These are phyloP conservation scores for Saturnispora quitensis DNA, from an alignment of 805 yeast species.

Conservation along the genomic window DNA sequence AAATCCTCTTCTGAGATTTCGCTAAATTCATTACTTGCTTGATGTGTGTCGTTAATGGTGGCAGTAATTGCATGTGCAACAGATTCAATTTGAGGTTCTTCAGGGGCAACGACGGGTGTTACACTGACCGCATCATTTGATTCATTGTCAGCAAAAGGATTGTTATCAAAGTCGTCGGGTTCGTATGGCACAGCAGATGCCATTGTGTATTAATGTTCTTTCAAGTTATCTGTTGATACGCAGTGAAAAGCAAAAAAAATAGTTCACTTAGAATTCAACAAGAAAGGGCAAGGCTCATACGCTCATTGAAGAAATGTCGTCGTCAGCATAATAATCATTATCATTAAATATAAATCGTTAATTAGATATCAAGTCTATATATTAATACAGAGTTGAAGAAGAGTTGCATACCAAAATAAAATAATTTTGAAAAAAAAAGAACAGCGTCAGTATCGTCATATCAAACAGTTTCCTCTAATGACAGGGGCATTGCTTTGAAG, in stretches of 20 bases:
- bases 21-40: not conserved
- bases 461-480: not conserved
- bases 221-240: not conserved
- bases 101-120: not conserved
- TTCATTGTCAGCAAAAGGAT: slow-evolving; percentile 48
- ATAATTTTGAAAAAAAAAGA: not conserved
- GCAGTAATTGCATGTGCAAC: not conserved
- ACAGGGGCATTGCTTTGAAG: slow-evolving; percentile 25
- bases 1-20: slow-evolving; percentile 34
- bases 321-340: not conserved
- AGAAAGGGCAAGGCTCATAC: not conserved
- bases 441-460: not conserved
- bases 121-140: not conserved
- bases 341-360: not conserved
- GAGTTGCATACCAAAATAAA: not conserved
- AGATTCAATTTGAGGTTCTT: not conserved
- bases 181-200: slow-evolving; percentile 31
- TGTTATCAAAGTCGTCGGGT: slow-evolving; percentile 49
- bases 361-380: not conserved
- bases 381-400: not conserved
- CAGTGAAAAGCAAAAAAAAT: not conserved
- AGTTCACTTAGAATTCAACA: not conserved
- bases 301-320: not conserved
- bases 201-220: slow-evolving; percentile 14
- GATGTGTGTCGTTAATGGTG: not conserved